Evolutionary conservation across 2,329 filamentous ascomycete genomes (phyloP).

Genomic region (Onygena corvina): DNA sequence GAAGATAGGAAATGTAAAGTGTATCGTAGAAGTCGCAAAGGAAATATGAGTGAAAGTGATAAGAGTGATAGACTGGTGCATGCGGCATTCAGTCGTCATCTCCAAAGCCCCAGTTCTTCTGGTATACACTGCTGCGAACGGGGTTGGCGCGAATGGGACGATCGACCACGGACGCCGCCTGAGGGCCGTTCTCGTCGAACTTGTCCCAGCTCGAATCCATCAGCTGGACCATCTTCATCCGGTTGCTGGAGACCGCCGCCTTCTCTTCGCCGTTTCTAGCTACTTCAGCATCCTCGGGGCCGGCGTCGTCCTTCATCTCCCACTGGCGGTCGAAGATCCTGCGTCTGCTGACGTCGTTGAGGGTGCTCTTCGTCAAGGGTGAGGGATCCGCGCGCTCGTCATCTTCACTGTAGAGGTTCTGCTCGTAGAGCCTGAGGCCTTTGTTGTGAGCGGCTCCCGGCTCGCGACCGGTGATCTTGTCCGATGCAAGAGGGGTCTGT

Average conservation of each 20-base stretch:
- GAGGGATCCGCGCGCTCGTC: constrained; percentile 35
- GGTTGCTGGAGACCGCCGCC: constrained; percentile 29
- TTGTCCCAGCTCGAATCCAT: constrained; percentile 51
- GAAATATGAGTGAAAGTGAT: not conserved
- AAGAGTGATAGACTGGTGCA: not conserved
- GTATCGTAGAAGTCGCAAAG: too few species aligned
- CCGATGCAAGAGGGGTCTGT: constrained; percentile 45
- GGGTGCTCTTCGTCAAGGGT: constrained; percentile 43
- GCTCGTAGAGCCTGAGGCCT: constrained; percentile 61
- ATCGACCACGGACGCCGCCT: constrained; percentile 19
- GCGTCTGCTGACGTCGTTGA: constrained; percentile 56
- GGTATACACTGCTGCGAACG: constrained; percentile 22
- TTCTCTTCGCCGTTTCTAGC: constrained; percentile 4
- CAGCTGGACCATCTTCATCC: constrained; percentile 58
- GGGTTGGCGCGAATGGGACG: constrained; percentile 19
- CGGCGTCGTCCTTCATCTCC: constrained; percentile 52
- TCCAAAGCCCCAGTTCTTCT: constrained; percentile 34
- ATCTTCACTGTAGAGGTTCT: constrained; percentile 57
- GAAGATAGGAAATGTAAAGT: not conserved
- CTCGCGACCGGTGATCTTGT: constrained; percentile 24
- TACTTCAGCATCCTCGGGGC: constrained; percentile 36
- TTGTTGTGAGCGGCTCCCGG: constrained; percentile 50
- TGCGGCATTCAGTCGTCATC: constrained; percentile 23
- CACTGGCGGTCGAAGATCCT: constrained; percentile 73
- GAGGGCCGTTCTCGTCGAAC: constrained; percentile 28